Evolutionary conservation across 345 rosid species (phyloP).

Genomic region (Tarenaya hassleriana): DNA sequence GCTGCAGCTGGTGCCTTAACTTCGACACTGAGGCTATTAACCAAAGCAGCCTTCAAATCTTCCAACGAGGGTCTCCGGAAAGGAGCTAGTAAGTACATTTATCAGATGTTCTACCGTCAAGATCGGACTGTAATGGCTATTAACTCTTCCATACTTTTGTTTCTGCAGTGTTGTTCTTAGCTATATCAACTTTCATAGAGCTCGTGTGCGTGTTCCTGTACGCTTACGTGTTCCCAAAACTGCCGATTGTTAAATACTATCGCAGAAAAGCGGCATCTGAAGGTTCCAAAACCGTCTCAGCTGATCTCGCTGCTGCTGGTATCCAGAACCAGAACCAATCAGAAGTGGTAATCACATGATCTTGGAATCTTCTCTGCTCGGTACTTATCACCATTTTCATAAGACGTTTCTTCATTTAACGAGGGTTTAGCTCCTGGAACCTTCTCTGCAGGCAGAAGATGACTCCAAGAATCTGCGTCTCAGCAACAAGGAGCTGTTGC

Average conservation of each 20-base stretch:
- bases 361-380: neutral
- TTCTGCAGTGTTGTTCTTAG: constrained; percentile 66
- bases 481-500: constrained; percentile 48
- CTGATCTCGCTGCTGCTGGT: constrained; percentile 87
- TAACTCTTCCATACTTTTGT: neutral
- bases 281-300: constrained; percentile 78
- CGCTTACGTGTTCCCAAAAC: constrained; percentile 55
- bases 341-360: constrained; percentile 22
- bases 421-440: neutral
- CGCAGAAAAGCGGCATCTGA: constrained; percentile 77
- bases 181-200: constrained; percentile 60
- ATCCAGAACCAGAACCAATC: constrained; percentile 42
- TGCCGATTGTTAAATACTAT: constrained; percentile 75
- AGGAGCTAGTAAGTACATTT: constrained; percentile 57
- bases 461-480: constrained; percentile 36
- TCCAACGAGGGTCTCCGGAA: constrained; percentile 60
- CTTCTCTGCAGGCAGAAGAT: constrained; percentile 34
- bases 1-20: constrained; percentile 86
- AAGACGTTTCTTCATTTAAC: neutral
- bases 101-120: too few relatives aligned
- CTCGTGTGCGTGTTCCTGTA: constrained; percentile 59
- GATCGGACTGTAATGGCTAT: too few relatives aligned
- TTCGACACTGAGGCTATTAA: constrained; percentile 64
- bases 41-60: constrained; percentile 71
- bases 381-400: neutral